These are phyloP conservation scores for Saturnispora galanensis DNA, from an alignment of 805 yeast genomes.

Conservation along the genomic window DNA sequence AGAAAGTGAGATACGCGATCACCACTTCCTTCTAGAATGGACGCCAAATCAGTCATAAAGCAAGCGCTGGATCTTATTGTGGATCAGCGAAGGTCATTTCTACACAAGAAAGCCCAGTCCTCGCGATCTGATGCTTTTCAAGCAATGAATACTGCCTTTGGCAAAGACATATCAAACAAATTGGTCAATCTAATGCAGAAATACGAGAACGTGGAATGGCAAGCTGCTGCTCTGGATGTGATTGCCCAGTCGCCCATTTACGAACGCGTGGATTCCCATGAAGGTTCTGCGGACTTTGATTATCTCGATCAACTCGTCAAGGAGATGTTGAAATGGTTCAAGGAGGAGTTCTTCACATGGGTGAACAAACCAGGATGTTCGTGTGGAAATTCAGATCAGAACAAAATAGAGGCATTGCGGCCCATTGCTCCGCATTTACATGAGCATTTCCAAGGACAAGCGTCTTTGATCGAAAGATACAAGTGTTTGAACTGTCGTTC, in stretches of 20 bases:
- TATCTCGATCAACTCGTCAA: conserved; percentile 50
- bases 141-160: background rate
- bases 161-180: background rate
- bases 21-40: background rate
- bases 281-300: conserved; percentile 23
- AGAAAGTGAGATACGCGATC: background rate
- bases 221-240: conserved; percentile 50
- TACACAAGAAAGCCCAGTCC: background rate
- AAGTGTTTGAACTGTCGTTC: conserved; percentile 43
- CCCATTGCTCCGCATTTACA: conserved; percentile 25
- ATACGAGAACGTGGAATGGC: conserved; percentile 11
- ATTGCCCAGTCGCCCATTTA: conserved; percentile 63
- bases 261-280: conserved; percentile 27
- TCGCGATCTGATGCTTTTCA: background rate
- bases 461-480: conserved; percentile 56
- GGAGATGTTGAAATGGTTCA: conserved; percentile 60
- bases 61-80: background rate
- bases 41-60: background rate
- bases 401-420: conserved; percentile 32
- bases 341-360: conserved; percentile 76
- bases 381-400: conserved; percentile 37
- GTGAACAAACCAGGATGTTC: conserved; percentile 59
- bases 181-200: conserved; percentile 1
- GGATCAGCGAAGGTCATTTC: background rate
- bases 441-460: conserved; percentile 39